Evolutionary conservation across 352 stramenopile genomes (phyloP), one percentile per base, ranked within the genome.

Genomic region (Globisporangium camurandrum): DNA sequence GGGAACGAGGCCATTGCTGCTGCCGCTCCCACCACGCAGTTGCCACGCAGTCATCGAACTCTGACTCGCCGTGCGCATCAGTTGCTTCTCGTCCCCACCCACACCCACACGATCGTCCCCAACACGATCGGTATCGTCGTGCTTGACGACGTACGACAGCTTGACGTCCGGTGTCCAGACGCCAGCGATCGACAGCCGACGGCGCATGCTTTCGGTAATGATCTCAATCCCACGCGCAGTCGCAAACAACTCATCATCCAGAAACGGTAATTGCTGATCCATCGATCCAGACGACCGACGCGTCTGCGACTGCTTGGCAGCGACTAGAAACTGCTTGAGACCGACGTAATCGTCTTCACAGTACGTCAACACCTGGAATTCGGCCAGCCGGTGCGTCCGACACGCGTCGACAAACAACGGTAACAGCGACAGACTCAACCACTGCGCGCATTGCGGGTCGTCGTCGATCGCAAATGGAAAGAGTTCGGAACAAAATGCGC

Each of bases 271-370:
- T 8, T 12, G 9, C 2, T 63, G 67, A n/a, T n/a, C n/a, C n/a
- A n/a, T n/a, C n/a, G n/a, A n/a, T n/a, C n/a, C n/a, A n/a, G n/a
- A n/a, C n/a, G n/a, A n/a, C n/a, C n/a, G n/a, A n/a, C n/a, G n/a
- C 4, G 76, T 64, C 42, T 85, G 76, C 22, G 55, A 51, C 59
- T 80, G 73, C 51, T 86, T 88, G 10, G 79, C 72, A 1, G 57
- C 74, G 39, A 73, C 82, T 26, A 93, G 66, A 46, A 87, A 91
- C 14, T 83, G 59, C 46, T 80, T 74, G 9, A 93, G 60, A 1
- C 69, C 75, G 14, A 61, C 72, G 51, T 93, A 93, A 11, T 88
- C 76, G 11, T 66, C 62, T 27, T 93, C 82, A 39, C 79, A 89
- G 8, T 75, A 78, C 2, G 73, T 75, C 4, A 74, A 31, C 1